Conservation (phyloP, 108 stramenopile genomes). For the Schizochytrium sp. region DNA sequence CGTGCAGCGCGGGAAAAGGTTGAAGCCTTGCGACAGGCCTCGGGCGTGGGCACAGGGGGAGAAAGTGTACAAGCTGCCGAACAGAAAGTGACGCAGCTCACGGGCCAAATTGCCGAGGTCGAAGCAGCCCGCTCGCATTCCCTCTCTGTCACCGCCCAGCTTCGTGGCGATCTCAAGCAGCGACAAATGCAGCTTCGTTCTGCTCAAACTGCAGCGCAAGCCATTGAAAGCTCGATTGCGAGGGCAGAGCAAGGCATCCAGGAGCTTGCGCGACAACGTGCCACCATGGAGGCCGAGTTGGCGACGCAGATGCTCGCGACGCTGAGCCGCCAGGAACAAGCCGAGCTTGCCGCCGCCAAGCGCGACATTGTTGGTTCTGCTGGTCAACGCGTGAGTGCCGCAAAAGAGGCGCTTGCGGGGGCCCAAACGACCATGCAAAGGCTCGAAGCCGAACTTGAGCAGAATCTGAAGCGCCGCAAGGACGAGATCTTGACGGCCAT, state of each 20-base stretch:
- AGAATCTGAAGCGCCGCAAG: conserved; percentile 70
- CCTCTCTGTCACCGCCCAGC: not conserved
- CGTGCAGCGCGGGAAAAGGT: conserved; percentile 44
- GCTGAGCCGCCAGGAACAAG: conserved; percentile 59
- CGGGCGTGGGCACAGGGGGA: conserved; percentile 35
- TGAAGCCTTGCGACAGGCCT: conserved; percentile 43
- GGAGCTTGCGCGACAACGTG: conserved; percentile 54
- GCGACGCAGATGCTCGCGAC: conserved; percentile 61
- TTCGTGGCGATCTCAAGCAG: not conserved
- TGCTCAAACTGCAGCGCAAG: not conserved
- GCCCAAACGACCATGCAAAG: conserved; percentile 54
- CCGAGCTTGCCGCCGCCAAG: conserved; percentile 48
- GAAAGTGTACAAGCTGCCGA: conserved; percentile 52
- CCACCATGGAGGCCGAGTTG: conserved; percentile 66
- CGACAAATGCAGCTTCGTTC: conserved; percentile 24
- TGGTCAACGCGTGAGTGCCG: conserved; percentile 55
- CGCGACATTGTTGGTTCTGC: conserved; percentile 40
- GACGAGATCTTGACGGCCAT: conserved; percentile 56
- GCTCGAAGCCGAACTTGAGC: conserved; percentile 63
- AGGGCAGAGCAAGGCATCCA: not conserved
- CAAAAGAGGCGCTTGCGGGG: conserved; percentile 51
- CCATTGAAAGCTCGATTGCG: not conserved
- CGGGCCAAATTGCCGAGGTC: conserved; percentile 59
- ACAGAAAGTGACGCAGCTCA: conserved; percentile 56
- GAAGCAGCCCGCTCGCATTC: conserved; percentile 61